A percentile compares a stretch with the other conserved stretches of the same genome.
These are phyloP conservation scores for Zoysia pacifica DNA, from an alignment of 176 grass and related monocot genomes.

Conservation along the genomic window DNA sequence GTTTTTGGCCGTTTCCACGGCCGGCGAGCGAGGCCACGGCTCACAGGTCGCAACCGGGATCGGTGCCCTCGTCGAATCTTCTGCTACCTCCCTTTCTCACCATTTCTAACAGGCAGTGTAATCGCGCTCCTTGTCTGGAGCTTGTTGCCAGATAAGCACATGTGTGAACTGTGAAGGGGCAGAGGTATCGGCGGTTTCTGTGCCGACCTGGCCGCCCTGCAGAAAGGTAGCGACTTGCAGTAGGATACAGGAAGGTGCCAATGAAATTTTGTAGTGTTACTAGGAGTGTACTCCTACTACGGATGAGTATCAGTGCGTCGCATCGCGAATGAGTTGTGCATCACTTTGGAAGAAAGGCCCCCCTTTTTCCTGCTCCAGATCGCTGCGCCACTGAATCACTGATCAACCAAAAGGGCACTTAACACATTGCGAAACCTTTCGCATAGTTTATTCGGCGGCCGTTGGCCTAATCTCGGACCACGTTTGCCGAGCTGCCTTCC, in stretches of 20 bases:
- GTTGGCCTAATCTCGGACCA: constrained; percentile 20
- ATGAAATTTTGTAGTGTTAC: not conserved
- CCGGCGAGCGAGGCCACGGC: not conserved
- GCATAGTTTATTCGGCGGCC: not conserved
- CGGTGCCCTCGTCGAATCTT: not conserved
- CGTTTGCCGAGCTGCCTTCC: not conserved
- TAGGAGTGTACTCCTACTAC: too few relatives aligned
- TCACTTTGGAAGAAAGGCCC: not conserved
- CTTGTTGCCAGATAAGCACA: too few relatives aligned
- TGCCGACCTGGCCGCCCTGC: not conserved
- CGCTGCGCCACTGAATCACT: not conserved
- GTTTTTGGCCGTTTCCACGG: not conserved
- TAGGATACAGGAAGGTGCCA: constrained; percentile 33
- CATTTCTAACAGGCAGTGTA: not conserved
- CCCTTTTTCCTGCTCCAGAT: constrained; percentile 6
- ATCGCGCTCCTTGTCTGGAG: not conserved
- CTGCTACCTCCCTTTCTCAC: not conserved
- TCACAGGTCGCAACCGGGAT: not conserved
- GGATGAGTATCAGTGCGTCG: not conserved
- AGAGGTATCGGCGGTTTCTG: not conserved
- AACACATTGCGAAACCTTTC: not conserved
- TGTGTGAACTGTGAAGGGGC: not conserved
- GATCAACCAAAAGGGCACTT: constrained; percentile 4
- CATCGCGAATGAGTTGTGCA: constrained; percentile 30
- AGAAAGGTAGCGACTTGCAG: not conserved